Evolutionary conservation across 169 alveolate species (phyloP).

Genomic region (Cryptosporidium sp.): DNA sequence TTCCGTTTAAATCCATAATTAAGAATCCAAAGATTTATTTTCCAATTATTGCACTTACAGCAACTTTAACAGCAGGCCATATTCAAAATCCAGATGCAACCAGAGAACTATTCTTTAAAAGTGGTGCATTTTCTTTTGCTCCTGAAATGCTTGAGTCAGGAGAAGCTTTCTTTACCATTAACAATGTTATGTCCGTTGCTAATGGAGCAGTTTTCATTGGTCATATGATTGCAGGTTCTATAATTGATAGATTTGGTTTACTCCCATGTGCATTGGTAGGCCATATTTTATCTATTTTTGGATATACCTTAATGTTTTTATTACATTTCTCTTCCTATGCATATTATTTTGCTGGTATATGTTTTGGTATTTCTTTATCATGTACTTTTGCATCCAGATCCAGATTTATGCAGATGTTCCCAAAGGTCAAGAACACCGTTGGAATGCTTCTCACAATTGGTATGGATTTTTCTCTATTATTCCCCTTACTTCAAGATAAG

Average conservation of each 20-base stretch:
- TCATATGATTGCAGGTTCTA: slow-evolving; percentile 54
- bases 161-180: slow-evolving; percentile 29
- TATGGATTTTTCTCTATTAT: slow-evolving; percentile 62
- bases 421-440: slow-evolving; percentile 63
- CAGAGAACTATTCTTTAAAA: slow-evolving; percentile 52
- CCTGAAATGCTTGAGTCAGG: slow-evolving; percentile 62
- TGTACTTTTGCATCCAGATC: slow-evolving; percentile 72
- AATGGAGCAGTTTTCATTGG: slow-evolving; percentile 62
- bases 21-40: slow-evolving; percentile 63
- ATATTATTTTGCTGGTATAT: slow-evolving; percentile 60
- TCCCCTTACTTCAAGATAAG: slow-evolving; percentile 40
- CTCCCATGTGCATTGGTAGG: slow-evolving; percentile 66
- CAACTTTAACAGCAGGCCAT: slow-evolving; percentile 67
- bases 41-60: slow-evolving; percentile 53
- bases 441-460: slow-evolving; percentile 69
- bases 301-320: slow-evolving; percentile 32
- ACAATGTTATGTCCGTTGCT: slow-evolving; percentile 61
- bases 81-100: slow-evolving; percentile 69
- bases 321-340: slow-evolving; percentile 17
- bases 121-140: slow-evolving; percentile 70
- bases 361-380: slow-evolving; percentile 35
- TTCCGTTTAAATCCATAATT: slow-evolving; percentile 61
- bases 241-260: slow-evolving; percentile 54
- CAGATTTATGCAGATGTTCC: slow-evolving; percentile 75
- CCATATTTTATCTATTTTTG: slow-evolving; percentile 26